A percentile compares a stretch with the other conserved stretches of the same genome.
phyloP scores from a whole-genome alignment of 495 filamentous ascomycete species.

The Podospora pseudopauciseta region DNA sequence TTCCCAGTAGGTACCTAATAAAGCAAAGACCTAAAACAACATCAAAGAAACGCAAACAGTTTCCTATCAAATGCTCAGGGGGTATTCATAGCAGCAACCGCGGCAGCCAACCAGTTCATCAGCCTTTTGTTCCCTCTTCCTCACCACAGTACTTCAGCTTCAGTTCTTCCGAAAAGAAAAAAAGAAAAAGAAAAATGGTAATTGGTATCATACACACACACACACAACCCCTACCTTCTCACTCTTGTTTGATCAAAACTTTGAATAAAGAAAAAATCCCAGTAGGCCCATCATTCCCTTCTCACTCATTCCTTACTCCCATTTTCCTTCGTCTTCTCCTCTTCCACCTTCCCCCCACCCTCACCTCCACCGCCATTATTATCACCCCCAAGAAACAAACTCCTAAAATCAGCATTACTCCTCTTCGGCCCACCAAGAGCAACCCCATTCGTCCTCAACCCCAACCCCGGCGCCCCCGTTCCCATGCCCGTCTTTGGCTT shows the following conservation, averaged over 20 bases:
- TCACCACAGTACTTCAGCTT: not conserved
- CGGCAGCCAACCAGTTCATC: not conserved
- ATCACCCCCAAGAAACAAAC: slow-evolving; percentile 55
- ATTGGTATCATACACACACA: not conserved
- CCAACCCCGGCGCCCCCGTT: not conserved
- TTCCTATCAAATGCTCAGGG: not conserved
- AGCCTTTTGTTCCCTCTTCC: not conserved
- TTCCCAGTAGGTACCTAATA: not conserved
- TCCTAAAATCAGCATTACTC: slow-evolving; percentile 86
- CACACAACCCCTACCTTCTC: not conserved
- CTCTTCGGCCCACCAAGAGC: slow-evolving; percentile 37
- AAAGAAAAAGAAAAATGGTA: not conserved
- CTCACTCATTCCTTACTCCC: not conserved
- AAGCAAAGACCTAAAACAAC: not conserved
- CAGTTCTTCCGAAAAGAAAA: not conserved
- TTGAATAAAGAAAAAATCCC: not conserved
- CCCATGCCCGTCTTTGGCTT: slow-evolving; percentile 13
- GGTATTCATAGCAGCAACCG: not conserved
- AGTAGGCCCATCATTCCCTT: not conserved
- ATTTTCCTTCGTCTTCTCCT: not conserved
- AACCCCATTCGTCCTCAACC: not conserved
- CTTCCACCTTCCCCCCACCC: not conserved
- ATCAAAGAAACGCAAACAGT: not conserved
- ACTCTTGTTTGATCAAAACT: not conserved
- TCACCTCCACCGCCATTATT: not conserved